Evolutionary conservation across 768 basidiomycete species (phyloP), one percentile per base, ranked within the genome.

Genomic region (Mycena maculata): DNA sequence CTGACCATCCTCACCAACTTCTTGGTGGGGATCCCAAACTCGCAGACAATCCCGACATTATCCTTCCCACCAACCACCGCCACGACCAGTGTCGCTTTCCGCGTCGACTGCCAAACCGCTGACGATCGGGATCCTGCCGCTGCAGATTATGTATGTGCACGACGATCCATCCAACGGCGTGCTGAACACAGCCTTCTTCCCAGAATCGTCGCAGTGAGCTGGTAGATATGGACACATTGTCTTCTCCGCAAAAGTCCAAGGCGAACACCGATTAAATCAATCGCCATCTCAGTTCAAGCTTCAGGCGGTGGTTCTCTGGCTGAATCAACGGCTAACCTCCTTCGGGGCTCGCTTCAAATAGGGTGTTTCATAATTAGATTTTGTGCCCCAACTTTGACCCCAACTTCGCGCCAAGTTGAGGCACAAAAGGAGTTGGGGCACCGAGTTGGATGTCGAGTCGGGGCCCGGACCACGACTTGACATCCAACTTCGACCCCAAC

Each of bases 1-100:
- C 31, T 67, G n/a, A 67, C 66, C 20, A 49, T 67, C 48, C 47
- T 67, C 4, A 22, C 18, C 20, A 67, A 67, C 42, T 67, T 63
- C 42, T 20, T 58, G 9, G 23, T 63, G 8, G 60, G 60, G 2
- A 4, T 42, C 20, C 38, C 60, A 22, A 27, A 12, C 15, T 39
- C 28, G 12, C 42, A 56, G 22, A 7, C 39, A 4, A 6, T 22
- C 7, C 13, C 16, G 16, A 25, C 31, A 7, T n/a, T 31, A 50
- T 12, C 36, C 33, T 5, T 22, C 48, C 11, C 12, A 15, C 49
- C 33, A 1, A 45, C 18, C 22, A 45, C 23, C 20, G 22, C 3
- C 23, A 30, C 59, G 3, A 59, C 49, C 2, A 33, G 10, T 23
- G 64, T 52, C 38, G 42, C 53, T 16, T 65, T 65, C 50, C 56